A percentile compares a stretch with the other conserved stretches of the same genome.
Conservation (phyloP, 2,329 filamentous ascomycete species). For the Neopestalotiopsis rosae region DNA sequence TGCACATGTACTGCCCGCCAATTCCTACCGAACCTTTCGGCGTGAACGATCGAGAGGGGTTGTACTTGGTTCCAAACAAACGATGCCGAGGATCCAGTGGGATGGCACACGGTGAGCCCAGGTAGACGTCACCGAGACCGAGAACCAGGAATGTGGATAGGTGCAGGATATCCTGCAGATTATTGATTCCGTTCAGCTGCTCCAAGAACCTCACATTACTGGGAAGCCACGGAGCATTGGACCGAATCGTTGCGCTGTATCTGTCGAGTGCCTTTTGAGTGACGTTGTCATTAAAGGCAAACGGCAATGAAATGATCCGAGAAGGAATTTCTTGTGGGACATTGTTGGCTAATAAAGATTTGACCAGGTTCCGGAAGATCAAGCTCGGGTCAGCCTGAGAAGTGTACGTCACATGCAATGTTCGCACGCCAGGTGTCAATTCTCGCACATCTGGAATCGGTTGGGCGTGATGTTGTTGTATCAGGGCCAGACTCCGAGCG, state of each 20-base stretch:
- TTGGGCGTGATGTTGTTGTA: slow-evolving; percentile 17
- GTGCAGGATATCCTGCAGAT: slow-evolving; percentile 38
- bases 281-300: slow-evolving; percentile 45
- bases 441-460: slow-evolving; percentile 22
- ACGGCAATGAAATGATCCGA: slow-evolving; percentile 33
- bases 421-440: slow-evolving; percentile 40
- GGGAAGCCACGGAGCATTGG: slow-evolving; percentile 44
- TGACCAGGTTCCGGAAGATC: slow-evolving; percentile 24
- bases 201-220: slow-evolving; percentile 63
- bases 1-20: slow-evolving; percentile 40
- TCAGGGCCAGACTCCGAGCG: slow-evolving; percentile 19
- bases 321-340: slow-evolving; percentile 23
- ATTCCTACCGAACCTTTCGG: slow-evolving; percentile 42
- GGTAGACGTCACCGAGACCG: slow-evolving; percentile 38
- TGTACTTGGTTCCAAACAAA: slow-evolving; percentile 37
- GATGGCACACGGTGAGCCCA: slow-evolving; percentile 39
- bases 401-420: slow-evolving; percentile 38
- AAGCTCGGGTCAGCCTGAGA: slow-evolving; percentile 14
- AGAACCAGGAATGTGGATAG: slow-evolving; percentile 39
- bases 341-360: slow-evolving; percentile 34
- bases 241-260: slow-evolving; percentile 32
- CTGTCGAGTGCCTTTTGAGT: slow-evolving; percentile 58
- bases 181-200: slow-evolving; percentile 41
- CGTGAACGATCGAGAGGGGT: slow-evolving; percentile 41
- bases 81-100: slow-evolving; percentile 31